Conservation (phyloP, 352 stramenopile species). For the Phytophthora ramorum region DNA sequence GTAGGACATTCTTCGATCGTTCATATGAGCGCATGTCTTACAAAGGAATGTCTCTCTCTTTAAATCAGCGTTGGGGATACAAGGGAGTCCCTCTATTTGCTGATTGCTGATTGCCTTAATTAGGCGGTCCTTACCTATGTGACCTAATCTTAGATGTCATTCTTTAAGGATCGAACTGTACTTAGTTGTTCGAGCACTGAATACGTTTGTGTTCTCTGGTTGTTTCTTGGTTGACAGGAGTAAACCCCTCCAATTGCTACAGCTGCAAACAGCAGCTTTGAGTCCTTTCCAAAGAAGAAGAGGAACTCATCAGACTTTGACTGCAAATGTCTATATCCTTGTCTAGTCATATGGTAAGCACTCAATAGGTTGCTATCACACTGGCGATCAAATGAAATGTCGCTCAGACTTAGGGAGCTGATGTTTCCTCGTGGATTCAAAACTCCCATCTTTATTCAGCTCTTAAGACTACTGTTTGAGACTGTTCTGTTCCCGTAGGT, state of each 20-base stretch:
- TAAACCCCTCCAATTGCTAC: neutral
- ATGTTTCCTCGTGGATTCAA: neutral
- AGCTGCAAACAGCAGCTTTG: neutral
- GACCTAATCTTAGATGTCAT: neutral
- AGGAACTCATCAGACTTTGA: neutral
- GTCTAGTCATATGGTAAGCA: slow-evolving; percentile 2
- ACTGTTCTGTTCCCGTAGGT: slow-evolving; percentile 1
- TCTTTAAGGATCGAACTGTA: neutral
- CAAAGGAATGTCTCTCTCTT: neutral
- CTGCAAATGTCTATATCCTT: slow-evolving; percentile 2
- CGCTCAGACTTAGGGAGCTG: neutral
- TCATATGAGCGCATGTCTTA: neutral
- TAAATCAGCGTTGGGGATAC: neutral
- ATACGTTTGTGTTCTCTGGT: neutral
- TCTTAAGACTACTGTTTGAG: neutral
- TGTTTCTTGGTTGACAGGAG: neutral
- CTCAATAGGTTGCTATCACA: slow-evolving; percentile 8
- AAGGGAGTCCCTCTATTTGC: no score
- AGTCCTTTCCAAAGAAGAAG: neutral
- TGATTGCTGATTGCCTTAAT: neutral
- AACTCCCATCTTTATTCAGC: neutral
- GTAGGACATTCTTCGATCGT: neutral
- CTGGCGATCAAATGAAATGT: neutral
- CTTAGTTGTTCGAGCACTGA: neutral
- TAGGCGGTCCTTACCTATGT: neutral